Evolutionary conservation across 441 rosid species (phyloP).

Genomic region (Dalechampia spathulata): DNA sequence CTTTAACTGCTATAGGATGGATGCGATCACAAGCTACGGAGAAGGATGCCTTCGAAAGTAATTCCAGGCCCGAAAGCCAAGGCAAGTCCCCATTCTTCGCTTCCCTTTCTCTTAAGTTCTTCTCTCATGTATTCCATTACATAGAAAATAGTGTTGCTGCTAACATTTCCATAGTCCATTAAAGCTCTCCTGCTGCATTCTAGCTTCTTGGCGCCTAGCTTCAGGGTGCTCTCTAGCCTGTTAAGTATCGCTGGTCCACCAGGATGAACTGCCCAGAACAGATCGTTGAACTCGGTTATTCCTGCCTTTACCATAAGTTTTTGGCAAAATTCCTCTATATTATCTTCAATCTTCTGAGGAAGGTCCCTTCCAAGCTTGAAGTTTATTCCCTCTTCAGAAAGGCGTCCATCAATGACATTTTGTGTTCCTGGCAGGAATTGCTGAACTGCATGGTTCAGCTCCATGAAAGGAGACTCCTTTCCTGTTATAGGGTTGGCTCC

Average conservation of each 20-base stretch:
- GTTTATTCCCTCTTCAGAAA: constrained; percentile 73
- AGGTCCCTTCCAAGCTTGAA: constrained; percentile 79
- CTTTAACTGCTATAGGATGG: not conserved
- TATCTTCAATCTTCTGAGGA: constrained; percentile 69
- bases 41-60: constrained; percentile 77
- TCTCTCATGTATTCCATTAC: constrained; percentile 85
- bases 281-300: constrained; percentile 43
- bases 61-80: constrained; percentile 85
- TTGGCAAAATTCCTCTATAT: constrained; percentile 71
- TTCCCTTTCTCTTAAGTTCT: constrained; percentile 40
- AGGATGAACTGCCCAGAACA: constrained; percentile 94
- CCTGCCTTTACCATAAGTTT: constrained; percentile 49
- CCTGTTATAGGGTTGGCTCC: constrained; percentile 55
- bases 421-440: constrained; percentile 82
- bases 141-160: constrained; percentile 74
- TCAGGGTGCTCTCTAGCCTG: constrained; percentile 49
- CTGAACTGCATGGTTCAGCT: constrained; percentile 63
- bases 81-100: constrained; percentile 72
- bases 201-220: constrained; percentile 42
- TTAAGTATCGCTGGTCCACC: constrained; percentile 92
- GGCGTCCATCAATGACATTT: constrained; percentile 56
- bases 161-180: constrained; percentile 77
- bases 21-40: constrained; percentile 49
- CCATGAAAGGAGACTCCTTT: constrained; percentile 72
- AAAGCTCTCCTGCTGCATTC: constrained; percentile 74